A percentile compares a stretch with the other conserved stretches of the same genome.
phyloP scores from a whole-genome alignment of 495 filamentous ascomycete species.

The Neurospora cerealis region DNA sequence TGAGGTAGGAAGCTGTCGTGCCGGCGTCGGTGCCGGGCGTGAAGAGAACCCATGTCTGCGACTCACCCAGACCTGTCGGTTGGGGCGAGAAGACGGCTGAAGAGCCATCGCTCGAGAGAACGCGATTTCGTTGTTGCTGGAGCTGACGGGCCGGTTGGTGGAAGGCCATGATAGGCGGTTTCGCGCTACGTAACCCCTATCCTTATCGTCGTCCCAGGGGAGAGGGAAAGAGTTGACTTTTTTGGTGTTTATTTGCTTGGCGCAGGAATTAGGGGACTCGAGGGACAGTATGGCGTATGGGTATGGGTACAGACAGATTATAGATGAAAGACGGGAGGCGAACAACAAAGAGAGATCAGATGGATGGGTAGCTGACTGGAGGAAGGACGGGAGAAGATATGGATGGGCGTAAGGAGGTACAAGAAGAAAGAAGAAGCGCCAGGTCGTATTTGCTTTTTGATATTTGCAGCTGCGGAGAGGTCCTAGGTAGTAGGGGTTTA shows the following conservation, averaged over 20 bases:
- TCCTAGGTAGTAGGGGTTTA: not conserved
- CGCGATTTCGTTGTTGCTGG: conserved; percentile 38
- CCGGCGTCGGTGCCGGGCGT: conserved; percentile 59
- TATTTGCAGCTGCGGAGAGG: not conserved
- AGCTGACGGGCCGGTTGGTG: conserved; percentile 61
- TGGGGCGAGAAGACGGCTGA: conserved; percentile 32
- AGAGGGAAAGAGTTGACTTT: not conserved
- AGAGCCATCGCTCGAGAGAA: conserved; percentile 32
- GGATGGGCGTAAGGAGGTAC: not conserved
- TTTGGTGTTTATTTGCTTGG: not conserved
- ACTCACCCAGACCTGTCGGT: conserved; percentile 46
- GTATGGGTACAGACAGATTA: not conserved
- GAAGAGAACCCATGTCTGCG: conserved; percentile 95
- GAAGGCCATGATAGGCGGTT: conserved; percentile 62
- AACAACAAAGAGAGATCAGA: not conserved
- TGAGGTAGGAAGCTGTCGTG: conserved; percentile 56
- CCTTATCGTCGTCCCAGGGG: not conserved
- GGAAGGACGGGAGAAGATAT: not conserved
- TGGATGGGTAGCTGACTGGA: not conserved
- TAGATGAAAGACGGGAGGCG: not conserved
- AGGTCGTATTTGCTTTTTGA: not conserved
- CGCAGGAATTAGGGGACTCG: not conserved
- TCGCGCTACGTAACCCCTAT: not conserved
- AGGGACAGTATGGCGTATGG: not conserved
- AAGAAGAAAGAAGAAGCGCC: not conserved